Conservation (phyloP, 2,329 filamentous ascomycete species). For the Mycogone perniciosa region DNA sequence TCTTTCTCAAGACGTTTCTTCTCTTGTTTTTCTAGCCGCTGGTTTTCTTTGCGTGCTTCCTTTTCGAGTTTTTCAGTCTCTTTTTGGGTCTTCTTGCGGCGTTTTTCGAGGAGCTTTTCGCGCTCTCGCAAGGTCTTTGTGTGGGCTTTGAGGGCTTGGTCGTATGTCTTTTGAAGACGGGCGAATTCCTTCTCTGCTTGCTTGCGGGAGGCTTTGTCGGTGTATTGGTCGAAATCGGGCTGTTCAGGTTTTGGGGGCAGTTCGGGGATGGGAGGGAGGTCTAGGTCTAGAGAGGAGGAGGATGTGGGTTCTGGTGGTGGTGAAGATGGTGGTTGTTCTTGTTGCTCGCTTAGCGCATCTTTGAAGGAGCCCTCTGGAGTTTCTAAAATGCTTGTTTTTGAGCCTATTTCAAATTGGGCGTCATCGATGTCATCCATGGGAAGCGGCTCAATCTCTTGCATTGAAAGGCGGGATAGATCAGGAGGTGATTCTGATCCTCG, state of each 20-base stretch:
- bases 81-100: slow-evolving; percentile 39
- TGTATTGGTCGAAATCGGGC: slow-evolving; percentile 52
- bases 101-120: slow-evolving; percentile 52
- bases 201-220: slow-evolving; percentile 60
- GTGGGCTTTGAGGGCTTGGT: slow-evolving; percentile 59
- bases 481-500: background rate
- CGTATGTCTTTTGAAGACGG: slow-evolving; percentile 56
- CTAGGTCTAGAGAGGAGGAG: slow-evolving; percentile 13
- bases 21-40: slow-evolving; percentile 21
- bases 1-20: slow-evolving; percentile 24
- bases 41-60: slow-evolving; percentile 24
- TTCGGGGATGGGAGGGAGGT: slow-evolving; percentile 39
- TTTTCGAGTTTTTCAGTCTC: slow-evolving; percentile 34
- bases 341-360: background rate
- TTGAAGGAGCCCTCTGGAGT: background rate
- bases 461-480: slow-evolving; percentile 19
- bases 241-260: slow-evolving; percentile 39
- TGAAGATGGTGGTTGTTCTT: background rate
- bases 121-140: slow-evolving; percentile 58
- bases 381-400: background rate
- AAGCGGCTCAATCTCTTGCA: slow-evolving; percentile 34
- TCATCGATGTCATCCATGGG: slow-evolving; percentile 27
- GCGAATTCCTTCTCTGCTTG: slow-evolving; percentile 63
- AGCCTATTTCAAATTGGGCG: background rate
- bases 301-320: background rate